These are phyloP conservation scores for Gomphus bonarii DNA, from an alignment of 1,284 basidiomycete species.

Conservation along the genomic window DNA sequence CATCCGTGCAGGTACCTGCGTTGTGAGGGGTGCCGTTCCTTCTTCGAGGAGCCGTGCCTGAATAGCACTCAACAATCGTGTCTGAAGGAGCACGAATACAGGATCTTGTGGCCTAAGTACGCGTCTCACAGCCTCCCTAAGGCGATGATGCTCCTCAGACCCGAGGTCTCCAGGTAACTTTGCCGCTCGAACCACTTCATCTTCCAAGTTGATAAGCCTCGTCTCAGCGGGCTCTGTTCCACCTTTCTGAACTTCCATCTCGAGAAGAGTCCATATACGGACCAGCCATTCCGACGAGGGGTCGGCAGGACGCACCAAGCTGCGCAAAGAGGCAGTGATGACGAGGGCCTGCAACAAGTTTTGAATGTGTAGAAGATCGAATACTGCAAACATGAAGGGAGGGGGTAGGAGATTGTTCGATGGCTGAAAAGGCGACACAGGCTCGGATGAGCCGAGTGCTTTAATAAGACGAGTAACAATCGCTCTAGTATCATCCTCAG, in stretches of 20 bases:
- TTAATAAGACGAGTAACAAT: constrained; percentile 38
- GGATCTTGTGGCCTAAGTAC: constrained; percentile 51
- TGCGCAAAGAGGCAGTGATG: constrained; percentile 49
- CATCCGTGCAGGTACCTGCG: constrained; percentile 30
- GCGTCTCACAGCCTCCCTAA: constrained; percentile 50
- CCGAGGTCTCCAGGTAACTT: constrained; percentile 16
- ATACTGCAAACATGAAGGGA: constrained; percentile 46
- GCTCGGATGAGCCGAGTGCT: constrained; percentile 32
- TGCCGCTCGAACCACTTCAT: constrained; percentile 49
- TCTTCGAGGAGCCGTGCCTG: constrained; percentile 23
- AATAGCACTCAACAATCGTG: constrained; percentile 40
- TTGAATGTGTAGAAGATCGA: constrained; percentile 46
- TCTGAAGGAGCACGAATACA: constrained; percentile 52
- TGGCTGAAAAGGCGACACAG: constrained; percentile 32
- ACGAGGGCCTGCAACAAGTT: constrained; percentile 63
- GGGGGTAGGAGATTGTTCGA: constrained; percentile 38
- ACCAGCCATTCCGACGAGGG: constrained; percentile 33
- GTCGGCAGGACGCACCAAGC: constrained; percentile 31
- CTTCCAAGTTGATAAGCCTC: constrained; percentile 55
- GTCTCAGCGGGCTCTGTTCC: constrained; percentile 31
- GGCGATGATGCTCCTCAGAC: constrained; percentile 29
- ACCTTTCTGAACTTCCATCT: constrained; percentile 26
- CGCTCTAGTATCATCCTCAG: neutral
- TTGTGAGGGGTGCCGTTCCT: neutral
- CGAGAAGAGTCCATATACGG: constrained; percentile 56